Percentiles rank a stretch among this genome's conserved stretches.
Evolutionary conservation across 2,329 filamentous ascomycete genomes (phyloP).

Genomic region (Trichoderma citrinoviride): DNA sequence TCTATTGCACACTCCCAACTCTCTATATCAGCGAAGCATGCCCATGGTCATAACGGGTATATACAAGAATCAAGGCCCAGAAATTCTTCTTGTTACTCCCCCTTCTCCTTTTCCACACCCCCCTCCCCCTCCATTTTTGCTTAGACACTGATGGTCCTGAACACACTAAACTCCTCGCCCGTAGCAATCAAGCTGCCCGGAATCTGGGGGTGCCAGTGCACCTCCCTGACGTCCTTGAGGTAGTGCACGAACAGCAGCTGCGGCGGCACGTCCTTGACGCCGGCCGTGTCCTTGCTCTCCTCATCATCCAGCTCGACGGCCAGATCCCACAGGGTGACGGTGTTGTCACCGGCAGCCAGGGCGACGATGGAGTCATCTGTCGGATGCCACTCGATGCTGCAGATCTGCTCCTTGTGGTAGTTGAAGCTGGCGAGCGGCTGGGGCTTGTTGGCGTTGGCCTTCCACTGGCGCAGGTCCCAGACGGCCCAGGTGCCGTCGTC

Average conservation of each 20-base stretch:
- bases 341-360: constrained; percentile 89
- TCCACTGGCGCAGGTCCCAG: constrained; percentile 96
- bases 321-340: constrained; percentile 93
- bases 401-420: constrained; percentile 97
- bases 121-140: too few species aligned
- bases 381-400: constrained; percentile 94
- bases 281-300: constrained; percentile 85
- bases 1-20: constrained; percentile 17
- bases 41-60: constrained; percentile 20
- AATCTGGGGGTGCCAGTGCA: constrained; percentile 97
- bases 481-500: constrained; percentile 94
- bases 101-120: neutral
- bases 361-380: constrained; percentile 94
- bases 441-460: constrained; percentile 59
- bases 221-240: constrained; percentile 89
- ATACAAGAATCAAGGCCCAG: constrained; percentile 2
- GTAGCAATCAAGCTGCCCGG: constrained; percentile 86
- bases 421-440: constrained; percentile 88
- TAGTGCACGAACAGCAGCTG: constrained; percentile 97
- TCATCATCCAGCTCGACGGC: constrained; percentile 96
- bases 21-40: constrained; percentile 16
- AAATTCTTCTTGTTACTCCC: neutral
- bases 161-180: constrained; percentile 82
- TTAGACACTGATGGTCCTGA: constrained; percentile 79
- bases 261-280: constrained; percentile 84